Base-by-base conservation (phyloP, 768 basidiomycete genomes). In the Pleurotus giganteus region DNA sequence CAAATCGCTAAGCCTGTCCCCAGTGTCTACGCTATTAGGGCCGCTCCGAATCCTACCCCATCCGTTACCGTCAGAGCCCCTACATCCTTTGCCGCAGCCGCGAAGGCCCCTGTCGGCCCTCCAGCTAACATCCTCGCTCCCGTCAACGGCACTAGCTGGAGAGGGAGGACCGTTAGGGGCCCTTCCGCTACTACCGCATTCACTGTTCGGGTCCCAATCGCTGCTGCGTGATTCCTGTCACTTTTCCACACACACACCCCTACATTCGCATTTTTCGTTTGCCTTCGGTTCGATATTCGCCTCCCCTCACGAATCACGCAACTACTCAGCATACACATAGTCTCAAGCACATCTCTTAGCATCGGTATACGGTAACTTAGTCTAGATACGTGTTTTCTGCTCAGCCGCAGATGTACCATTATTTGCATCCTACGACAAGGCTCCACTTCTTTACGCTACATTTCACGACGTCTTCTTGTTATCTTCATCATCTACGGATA, bases 341-440 rank as follows among this genome's bases (percentile, higher is more conserved):
- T 51, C 21, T 17, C 21, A 36, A 29, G 37, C 39, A 41, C 39
- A 41, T n/a, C 12, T 2, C 44, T 45, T 28, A 37, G 49, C 49
- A 51, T 51, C 49, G 27, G 27, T 49, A 49, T 36, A 43, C 49
- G 49, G 49, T 51, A 51, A 36, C 31, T 51, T 51, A 51, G 39
- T 41, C 34, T 51, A 51, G 49, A 51, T 51, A 49, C 47, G 26
- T 37, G 17, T 51, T 36, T 24, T 37, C 49, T 51, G 49, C 49
- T 51, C n/a, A 34, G 49, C 34, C 17, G 49, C 49, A 51, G 49
- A 27, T 51, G 49, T 51, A 51, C 49, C 26, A 51, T 51, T 51
- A 51, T 34, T 51, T 26, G 49, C 49, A 51, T 51, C 34, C 29
- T 51, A 51, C 49, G 29, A 32, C 49, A 39, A 36, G 49, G 23